Evolutionary conservation across 306 rosid species (phyloP).

Genomic region (Vigna mungo): DNA sequence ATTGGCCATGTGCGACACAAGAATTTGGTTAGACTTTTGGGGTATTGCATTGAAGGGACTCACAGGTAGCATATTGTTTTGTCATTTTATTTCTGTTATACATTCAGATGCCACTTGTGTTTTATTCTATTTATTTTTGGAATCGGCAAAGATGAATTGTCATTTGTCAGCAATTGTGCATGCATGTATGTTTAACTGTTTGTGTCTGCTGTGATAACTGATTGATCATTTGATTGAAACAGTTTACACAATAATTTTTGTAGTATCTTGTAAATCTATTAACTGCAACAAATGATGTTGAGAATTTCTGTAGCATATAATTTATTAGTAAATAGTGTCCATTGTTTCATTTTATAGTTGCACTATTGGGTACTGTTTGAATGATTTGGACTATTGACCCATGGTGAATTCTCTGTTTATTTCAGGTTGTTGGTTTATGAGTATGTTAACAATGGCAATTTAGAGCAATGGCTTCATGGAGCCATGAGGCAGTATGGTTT

Average conservation of each 20-base stretch:
- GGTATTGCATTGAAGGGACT: slow-evolving; percentile 93
- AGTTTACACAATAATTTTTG: not conserved
- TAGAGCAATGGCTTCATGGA: slow-evolving; percentile 96
- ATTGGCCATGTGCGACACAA: slow-evolving; percentile 96
- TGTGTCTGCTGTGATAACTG: slow-evolving; percentile 33
- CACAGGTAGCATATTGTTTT: slow-evolving; percentile 67
- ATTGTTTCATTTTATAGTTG: not conserved
- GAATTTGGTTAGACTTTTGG: slow-evolving; percentile 89
- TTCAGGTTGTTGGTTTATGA: slow-evolving; percentile 87
- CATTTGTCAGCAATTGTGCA: slow-evolving; percentile 13
- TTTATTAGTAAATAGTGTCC: not conserved
- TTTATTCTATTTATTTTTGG: slow-evolving; percentile 33
- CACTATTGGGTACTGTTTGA: slow-evolving; percentile 21
- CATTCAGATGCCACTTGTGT: slow-evolving; percentile 1
- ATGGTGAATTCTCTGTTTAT: slow-evolving; percentile 36
- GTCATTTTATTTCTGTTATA: slow-evolving; percentile 29
- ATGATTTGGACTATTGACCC: slow-evolving; percentile 36
- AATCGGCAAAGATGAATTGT: slow-evolving; percentile 37
- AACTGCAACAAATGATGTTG: slow-evolving; percentile 9
- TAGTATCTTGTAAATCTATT: slow-evolving; percentile 1
- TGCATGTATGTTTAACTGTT: slow-evolving; percentile 30
- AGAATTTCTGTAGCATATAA: not conserved
- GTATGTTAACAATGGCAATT: slow-evolving; percentile 87
- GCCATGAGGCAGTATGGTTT: slow-evolving; percentile 79
- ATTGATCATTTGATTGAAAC: slow-evolving; percentile 20